These are phyloP conservation scores for Farysia itapuensis DNA, from an alignment of 1,284 basidiomycete species.

Conservation along the genomic window DNA sequence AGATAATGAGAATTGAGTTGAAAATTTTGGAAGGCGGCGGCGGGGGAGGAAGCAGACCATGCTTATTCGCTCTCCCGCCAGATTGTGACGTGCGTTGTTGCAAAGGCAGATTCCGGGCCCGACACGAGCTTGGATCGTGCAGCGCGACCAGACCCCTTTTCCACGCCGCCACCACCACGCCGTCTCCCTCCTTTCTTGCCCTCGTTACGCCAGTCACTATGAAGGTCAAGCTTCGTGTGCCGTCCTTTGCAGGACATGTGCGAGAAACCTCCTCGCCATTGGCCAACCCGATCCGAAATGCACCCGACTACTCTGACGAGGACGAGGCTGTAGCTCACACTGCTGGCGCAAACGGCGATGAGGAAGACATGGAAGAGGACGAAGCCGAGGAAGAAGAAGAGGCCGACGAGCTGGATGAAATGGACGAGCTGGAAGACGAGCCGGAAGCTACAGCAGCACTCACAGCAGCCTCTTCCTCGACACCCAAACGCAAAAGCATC, in stretches of 20 bases:
- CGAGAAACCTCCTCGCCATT: constrained; percentile 36
- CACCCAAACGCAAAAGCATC: constrained; percentile 20
- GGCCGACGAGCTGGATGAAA: constrained; percentile 28
- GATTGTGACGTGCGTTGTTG: too few relatives aligned
- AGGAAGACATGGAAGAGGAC: constrained; percentile 14
- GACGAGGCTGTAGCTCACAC: constrained; percentile 15
- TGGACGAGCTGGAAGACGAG: constrained; percentile 31
- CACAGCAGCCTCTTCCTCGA: constrained; percentile 5
- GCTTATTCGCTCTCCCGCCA: too few relatives aligned
- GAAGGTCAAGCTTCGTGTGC: constrained; percentile 39
- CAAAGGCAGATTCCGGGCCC: too few relatives aligned
- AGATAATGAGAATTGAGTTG: too few relatives aligned
- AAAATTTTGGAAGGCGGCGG: too few relatives aligned
- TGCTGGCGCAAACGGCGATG: constrained; percentile 1
- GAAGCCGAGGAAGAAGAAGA: constrained; percentile 23
- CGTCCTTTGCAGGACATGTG: constrained; percentile 23
- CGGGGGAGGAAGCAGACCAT: too few relatives aligned
- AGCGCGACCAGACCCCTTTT: too few relatives aligned
- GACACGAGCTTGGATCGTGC: too few relatives aligned
- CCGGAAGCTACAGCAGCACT: constrained; percentile 4
- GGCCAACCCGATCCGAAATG: constrained; percentile 21
- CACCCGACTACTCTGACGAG: constrained; percentile 31
- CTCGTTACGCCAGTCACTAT: too few relatives aligned
- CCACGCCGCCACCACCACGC: too few relatives aligned
- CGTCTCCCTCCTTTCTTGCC: too few relatives aligned